Conservation (phyloP, 1,139 yeast species). For the Yamadazyma epiphylla region DNA sequence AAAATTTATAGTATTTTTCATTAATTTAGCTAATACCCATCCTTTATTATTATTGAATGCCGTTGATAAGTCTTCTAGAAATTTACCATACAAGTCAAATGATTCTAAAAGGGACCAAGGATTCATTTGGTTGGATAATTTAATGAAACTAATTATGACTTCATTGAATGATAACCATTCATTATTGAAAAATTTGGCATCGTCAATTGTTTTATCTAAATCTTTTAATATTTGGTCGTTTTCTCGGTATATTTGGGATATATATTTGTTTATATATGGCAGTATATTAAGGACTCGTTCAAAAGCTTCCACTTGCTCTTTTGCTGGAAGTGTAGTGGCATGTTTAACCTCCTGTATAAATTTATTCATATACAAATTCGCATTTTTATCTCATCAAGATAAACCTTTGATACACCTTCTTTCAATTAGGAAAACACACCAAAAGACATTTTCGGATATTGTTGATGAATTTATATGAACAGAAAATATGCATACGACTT, state of each 20-base stretch:
- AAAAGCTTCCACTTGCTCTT: conserved; percentile 5
- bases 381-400: no score
- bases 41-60: conserved; percentile 59
- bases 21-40: conserved; percentile 39
- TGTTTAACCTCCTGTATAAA: conserved; percentile 7
- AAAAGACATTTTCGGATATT: no score
- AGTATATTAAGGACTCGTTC: conserved; percentile 4
- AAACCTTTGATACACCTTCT: no score
- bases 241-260: conserved; percentile 4
- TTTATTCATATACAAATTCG: conserved; percentile 7
- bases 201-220: conserved; percentile 5
- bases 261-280: conserved; percentile 4
- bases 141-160: conserved; percentile 47
- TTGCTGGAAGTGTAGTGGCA: conserved; percentile 3
- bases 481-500: conserved; percentile 12
- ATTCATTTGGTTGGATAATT: conserved; percentile 50
- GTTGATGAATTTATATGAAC: conserved; percentile 6
- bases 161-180: conserved; percentile 53
- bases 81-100: conserved; percentile 55
- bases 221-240: background rate
- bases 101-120: conserved; percentile 56
- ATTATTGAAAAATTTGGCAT: conserved; percentile 12
- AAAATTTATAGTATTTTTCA: conserved; percentile 36
- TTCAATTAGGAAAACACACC: background rate
- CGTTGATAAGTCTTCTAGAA: conserved; percentile 50